phyloP scores from a whole-genome alignment of 441 rosid genomes.

The Capsella rubella region DNA sequence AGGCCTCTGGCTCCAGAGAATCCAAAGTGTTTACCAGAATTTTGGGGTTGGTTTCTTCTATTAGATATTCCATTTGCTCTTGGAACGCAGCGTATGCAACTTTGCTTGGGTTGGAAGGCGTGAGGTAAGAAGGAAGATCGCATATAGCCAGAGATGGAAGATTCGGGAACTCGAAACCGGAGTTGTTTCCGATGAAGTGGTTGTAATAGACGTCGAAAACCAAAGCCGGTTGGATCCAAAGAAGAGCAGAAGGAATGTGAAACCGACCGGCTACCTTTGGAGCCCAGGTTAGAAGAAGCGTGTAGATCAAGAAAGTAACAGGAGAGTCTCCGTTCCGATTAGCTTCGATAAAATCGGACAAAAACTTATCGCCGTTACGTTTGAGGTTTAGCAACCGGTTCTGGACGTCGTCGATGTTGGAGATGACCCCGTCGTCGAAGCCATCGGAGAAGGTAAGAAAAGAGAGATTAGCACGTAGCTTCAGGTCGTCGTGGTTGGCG shows the following conservation, averaged over 20 bases:
- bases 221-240: constrained; percentile 70
- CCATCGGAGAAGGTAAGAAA: constrained; percentile 65
- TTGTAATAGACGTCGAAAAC: constrained; percentile 55
- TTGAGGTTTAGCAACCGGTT: constrained; percentile 34
- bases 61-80: constrained; percentile 48
- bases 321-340: constrained; percentile 38
- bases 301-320: constrained; percentile 52
- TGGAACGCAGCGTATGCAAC: background rate
- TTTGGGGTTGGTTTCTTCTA: constrained; percentile 34
- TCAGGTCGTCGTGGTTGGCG: background rate
- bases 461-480: constrained; percentile 40
- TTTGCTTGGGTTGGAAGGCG: constrained; percentile 25
- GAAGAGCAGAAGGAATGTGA: constrained; percentile 47
- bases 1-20: constrained; percentile 35
- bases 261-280: constrained; percentile 51
- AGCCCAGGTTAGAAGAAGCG: constrained; percentile 56
- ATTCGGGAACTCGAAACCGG: constrained; percentile 42
- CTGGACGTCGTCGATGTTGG: constrained; percentile 5
- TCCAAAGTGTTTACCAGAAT: constrained; percentile 44
- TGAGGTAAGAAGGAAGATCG: constrained; percentile 60
- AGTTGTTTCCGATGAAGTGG: constrained; percentile 45
- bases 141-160: constrained; percentile 34
- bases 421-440: constrained; percentile 50
- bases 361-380: constrained; percentile 47
- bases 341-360: constrained; percentile 46